These are phyloP conservation scores for Carpinus fangiana DNA, from an alignment of 306 rosid genomes.

Conservation along the genomic window DNA sequence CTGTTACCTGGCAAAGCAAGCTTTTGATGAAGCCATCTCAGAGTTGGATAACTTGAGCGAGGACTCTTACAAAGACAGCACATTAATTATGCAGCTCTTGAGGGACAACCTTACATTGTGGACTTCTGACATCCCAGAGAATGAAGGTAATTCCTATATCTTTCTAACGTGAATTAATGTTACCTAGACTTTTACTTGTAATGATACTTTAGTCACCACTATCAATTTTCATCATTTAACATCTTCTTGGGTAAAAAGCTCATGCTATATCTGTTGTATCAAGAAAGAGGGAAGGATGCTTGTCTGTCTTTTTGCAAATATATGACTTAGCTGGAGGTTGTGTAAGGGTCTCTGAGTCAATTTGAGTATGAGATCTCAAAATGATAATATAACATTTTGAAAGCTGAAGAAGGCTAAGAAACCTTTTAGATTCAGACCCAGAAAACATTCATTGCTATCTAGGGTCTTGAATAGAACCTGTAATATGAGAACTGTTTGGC, in stretches of 20 bases:
- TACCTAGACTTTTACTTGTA: neutral
- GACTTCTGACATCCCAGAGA: constrained; percentile 41
- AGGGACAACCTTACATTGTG: constrained; percentile 41
- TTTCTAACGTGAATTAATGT: neutral
- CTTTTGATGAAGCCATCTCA: constrained; percentile 69
- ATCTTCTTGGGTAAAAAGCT: neutral
- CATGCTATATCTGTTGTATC: neutral
- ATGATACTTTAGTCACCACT: neutral
- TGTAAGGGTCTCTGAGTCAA: neutral
- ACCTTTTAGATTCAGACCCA: too few relatives aligned
- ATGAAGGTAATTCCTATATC: constrained; percentile 27
- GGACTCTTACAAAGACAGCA: constrained; percentile 41
- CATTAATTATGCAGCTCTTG: constrained; percentile 37
- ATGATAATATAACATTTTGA: neutral
- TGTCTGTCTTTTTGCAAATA: neutral
- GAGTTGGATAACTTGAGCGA: constrained; percentile 58
- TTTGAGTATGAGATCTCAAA: neutral
- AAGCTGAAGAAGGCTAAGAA: too few relatives aligned
- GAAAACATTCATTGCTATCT: too few relatives aligned
- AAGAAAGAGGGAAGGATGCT: neutral
- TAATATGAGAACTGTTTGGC: neutral
- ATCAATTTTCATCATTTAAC: neutral
- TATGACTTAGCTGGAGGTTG: neutral
- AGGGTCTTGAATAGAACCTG: neutral
- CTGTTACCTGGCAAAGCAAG: constrained; percentile 65